Evolutionary conservation across 2,329 filamentous ascomycete genomes (phyloP), one percentile per base, ranked within the genome.

Genomic region (Paraphoma chrysanthemicola): DNA sequence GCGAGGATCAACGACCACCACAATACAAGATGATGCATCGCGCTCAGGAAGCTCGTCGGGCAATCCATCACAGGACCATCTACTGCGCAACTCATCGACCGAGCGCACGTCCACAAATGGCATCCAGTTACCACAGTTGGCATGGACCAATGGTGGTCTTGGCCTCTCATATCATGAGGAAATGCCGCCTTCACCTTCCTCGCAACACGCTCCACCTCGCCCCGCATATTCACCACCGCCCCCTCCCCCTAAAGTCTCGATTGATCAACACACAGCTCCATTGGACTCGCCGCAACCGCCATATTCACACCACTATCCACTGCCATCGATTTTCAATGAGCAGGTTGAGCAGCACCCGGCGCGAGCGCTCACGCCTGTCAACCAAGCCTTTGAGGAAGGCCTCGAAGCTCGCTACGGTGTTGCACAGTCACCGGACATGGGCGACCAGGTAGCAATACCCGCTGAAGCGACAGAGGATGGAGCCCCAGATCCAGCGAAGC

Each of bases 141-240:
- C 75, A 47, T 66, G 65, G 66, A 64, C 68, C 14, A 74, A 75
- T 39, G 75, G 74, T 16, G 71, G 78, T 5, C 73, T 84, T 18
- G 81, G 81, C 9, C 70, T 84, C 10, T 77, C 78, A 2, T 75
- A 82, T 48, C 75, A 80, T 6, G 53, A 63, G 16, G 56, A 56
- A 41, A 42, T 58, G 53, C 70, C 78, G 16, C 66, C 66, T 59
- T 68, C 67, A 60, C 64, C 63, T 30, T 63, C 69, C 16, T 62
- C 67, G 30, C 70, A 69, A 59, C 72, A 75, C 6, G 47, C 57
- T 41, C 72, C 73, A 39, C 78, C 79, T 30, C 80, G 82, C n/a
- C 73, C 73, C 33, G 71, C 82, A 52, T 78, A 80, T 44, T 81
- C 81, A 36, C 81, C 80, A 31, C 81, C 81, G 5, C 81, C 80